Percentiles rank a stretch among this genome's conserved stretches.
These are phyloP conservation scores for Botrytis pseudocinerea DNA, from an alignment of 2,329 filamentous ascomycete genomes.

Conservation along the genomic window DNA sequence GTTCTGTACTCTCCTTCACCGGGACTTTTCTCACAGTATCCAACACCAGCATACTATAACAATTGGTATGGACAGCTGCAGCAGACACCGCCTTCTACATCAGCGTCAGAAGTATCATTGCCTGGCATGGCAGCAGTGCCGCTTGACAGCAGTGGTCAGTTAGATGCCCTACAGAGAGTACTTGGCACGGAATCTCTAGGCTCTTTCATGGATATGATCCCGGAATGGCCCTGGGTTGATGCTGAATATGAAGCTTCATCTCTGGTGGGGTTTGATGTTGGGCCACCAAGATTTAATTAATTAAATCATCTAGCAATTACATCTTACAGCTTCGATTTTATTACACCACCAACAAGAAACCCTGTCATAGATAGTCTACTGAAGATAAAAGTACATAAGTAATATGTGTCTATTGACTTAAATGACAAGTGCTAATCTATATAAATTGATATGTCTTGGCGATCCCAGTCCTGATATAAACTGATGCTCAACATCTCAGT, in stretches of 20 bases:
- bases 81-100: slow-evolving; percentile 9
- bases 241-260: slow-evolving; percentile 10
- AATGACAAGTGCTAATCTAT: slow-evolving; percentile 3
- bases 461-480: slow-evolving; percentile 10
- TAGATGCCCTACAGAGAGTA: slow-evolving; percentile 10
- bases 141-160: slow-evolving; percentile 5
- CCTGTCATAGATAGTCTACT: slow-evolving; percentile 10
- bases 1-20: slow-evolving; percentile 10
- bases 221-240: slow-evolving; percentile 10
- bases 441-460: slow-evolving; percentile 11
- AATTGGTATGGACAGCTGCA: slow-evolving; percentile 12
- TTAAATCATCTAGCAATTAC: slow-evolving; percentile 9
- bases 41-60: slow-evolving; percentile 6
- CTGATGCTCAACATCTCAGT: slow-evolving; percentile 13
- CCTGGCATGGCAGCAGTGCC: slow-evolving; percentile 11
- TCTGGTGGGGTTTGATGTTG: slow-evolving; percentile 7
- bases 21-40: slow-evolving; percentile 7
- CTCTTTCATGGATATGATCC: slow-evolving; percentile 12
- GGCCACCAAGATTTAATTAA: slow-evolving; percentile 9
- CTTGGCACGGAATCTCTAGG: slow-evolving; percentile 6
- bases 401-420: slow-evolving; percentile 10
- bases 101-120: slow-evolving; percentile 6
- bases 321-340: slow-evolving; percentile 5
- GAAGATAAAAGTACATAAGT: slow-evolving; percentile 9
- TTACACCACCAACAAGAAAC: slow-evolving; percentile 12